phyloP scores from a whole-genome alignment of 208 protist species.

The Wallacemonas rigidus region DNA sequence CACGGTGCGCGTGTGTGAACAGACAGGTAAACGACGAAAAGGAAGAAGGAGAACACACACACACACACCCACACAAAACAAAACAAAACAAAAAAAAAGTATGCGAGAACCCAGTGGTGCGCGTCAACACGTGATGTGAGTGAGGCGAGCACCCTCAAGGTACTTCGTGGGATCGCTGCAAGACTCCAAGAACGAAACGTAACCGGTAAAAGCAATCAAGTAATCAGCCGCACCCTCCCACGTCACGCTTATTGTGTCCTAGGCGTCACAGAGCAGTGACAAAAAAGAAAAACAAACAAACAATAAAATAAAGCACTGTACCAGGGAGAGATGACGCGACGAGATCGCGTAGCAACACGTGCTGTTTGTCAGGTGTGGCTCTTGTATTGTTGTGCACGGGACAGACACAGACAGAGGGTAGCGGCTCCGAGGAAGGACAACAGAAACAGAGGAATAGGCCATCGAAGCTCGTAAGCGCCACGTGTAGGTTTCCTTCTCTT shows the following conservation, averaged over 20 bases:
- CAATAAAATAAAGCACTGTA: neutral
- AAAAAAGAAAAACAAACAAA: constrained; percentile 8
- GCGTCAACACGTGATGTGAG: too few species aligned
- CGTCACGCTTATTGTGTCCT: too few species aligned
- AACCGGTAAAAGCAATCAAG: too few species aligned
- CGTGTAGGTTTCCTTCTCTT: neutral
- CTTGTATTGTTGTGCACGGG: too few species aligned
- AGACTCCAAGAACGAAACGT: too few species aligned
- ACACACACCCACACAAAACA: constrained; percentile 7
- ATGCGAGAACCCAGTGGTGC: neutral
- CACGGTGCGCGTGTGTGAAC: too few species aligned
- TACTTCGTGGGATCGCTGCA: too few species aligned
- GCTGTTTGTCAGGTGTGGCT: too few species aligned
- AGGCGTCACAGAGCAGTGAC: neutral
- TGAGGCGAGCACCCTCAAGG: too few species aligned
- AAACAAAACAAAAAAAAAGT: constrained; percentile 11
- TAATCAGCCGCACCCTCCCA: too few species aligned
- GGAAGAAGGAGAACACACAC: constrained; percentile 7
- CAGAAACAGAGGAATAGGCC: neutral
- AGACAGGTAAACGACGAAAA: neutral
- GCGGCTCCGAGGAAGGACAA: neutral
- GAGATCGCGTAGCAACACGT: too few species aligned
- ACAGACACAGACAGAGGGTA: neutral
- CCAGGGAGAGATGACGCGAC: too few species aligned
- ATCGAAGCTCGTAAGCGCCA: neutral